Evolutionary conservation across 352 stramenopile species (phyloP).

Genomic region (Ophiocytium majus): DNA sequence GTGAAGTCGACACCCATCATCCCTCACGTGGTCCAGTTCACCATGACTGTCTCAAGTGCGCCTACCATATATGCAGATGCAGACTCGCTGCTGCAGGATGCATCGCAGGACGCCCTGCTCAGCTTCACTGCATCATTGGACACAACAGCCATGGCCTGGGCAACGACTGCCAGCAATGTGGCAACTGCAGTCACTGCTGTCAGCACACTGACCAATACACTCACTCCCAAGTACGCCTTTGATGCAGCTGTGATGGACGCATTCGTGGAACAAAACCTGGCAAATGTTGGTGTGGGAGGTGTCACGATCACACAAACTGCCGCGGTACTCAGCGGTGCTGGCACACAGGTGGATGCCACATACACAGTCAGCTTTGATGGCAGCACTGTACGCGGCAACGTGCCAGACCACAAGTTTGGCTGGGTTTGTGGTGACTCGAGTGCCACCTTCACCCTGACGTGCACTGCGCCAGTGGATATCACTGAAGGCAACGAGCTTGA

Average conservation of each 20-base stretch:
- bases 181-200: not conserved
- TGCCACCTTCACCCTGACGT: not conserved
- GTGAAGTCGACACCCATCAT: not conserved
- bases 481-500: slow-evolving; percentile 65
- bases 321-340: not conserved
- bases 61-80: not conserved
- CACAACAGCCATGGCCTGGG: not conserved
- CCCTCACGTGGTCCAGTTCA: not conserved
- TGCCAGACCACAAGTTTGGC: not conserved
- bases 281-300: not conserved
- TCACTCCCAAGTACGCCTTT: too few species aligned
- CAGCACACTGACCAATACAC: too few species aligned
- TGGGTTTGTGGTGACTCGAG: not conserved
- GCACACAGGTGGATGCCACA: not conserved
- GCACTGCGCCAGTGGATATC: not conserved
- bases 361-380: not conserved
- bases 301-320: not conserved
- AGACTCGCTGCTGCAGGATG: not conserved
- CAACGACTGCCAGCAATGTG: too few species aligned
- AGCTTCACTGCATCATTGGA: not conserved
- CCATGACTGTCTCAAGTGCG: not conserved
- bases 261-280: not conserved
- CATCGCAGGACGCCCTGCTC: not conserved
- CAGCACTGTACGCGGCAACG: not conserved
- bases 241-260: not conserved